Conservation (phyloP, 108 stramenopile species). For the Pseudonitzschia delicatissima region DNA sequence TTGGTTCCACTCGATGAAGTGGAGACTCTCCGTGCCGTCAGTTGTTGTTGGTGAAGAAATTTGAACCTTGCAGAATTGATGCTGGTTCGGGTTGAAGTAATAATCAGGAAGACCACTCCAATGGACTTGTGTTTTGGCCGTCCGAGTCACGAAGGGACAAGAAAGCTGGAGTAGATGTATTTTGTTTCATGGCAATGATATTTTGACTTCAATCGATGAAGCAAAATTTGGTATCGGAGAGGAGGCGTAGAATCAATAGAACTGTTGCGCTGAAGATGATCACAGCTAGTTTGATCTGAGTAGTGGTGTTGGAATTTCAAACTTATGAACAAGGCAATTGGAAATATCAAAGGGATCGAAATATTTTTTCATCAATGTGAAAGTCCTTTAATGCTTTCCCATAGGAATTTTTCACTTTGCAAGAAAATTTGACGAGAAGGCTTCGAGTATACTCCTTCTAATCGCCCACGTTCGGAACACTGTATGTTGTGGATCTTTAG, state of each 20-base stretch:
- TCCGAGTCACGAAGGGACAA: background rate
- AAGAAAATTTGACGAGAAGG: too few species aligned
- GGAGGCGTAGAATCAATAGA: too few species aligned
- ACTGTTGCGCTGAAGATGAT: too few species aligned
- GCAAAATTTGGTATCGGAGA: too few species aligned
- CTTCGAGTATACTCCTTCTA: too few species aligned
- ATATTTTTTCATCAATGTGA: background rate
- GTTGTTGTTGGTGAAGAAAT: background rate
- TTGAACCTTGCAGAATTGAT: background rate
- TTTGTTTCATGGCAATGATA: slow-evolving; percentile 3
- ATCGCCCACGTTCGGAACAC: too few species aligned
- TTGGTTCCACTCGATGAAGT: background rate
- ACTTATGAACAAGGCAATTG: background rate
- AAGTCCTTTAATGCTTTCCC: background rate
- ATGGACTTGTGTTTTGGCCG: background rate
- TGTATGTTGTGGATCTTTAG: too few species aligned
- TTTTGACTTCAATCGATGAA: background rate
- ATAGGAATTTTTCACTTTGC: background rate
- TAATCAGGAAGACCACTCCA: background rate
- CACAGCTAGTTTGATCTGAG: too few species aligned
- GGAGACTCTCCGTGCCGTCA: background rate
- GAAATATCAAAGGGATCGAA: background rate
- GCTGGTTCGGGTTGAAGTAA: too few species aligned
- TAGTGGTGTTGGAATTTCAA: too few species aligned
- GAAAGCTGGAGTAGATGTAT: background rate